Base-by-base conservation (phyloP, 306 rosid genomes). In the Arachis hypogaea region DNA sequence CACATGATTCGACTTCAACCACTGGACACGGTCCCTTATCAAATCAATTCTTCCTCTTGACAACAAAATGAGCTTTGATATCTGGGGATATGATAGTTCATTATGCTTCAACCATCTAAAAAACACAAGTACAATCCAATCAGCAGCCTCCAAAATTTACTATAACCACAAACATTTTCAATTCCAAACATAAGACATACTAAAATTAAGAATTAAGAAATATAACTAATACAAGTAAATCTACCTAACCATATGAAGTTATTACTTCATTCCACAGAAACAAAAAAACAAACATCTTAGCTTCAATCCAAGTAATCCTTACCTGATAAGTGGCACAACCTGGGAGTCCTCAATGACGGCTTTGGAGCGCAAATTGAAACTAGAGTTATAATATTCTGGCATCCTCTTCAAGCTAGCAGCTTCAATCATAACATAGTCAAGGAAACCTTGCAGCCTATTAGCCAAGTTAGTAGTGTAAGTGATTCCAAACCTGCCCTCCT, bases 71-170 rank as follows among this genome's bases (percentile, higher is more conserved):
- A 93, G 93, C 91, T 89, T 93, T 11, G 94, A 89, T 80, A 91
- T 91, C 86, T 86, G 89, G 44, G 96, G 91, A 88, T 87, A 89
- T 4, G 97, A 87, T 64, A 93, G 69, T 47, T 91, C 73, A 74
- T 93, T 89, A 73, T 91, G 97, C 86, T 93, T 93, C 92, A 93
- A 79, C 98, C 98, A 93, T 91, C 97, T 93, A 70, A 10, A 72
- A 28, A 72, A 80, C 22, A 56, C 12, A 56, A 63, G 71, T 3
- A 41, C 28, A 83, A 77, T 71, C 74, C 70, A 71, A 16, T 47
- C 30, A 44, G 47, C 58, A 71, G 22, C 59, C 84, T 72, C 69
- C 63, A 5, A 70, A 58, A 47, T 55, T 71, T 55, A 66, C 59
- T 4, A 8, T 33, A 63, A 64, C 45, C 18, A 29, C 67, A 44